A percentile compares a stretch with the other conserved stretches of the same genome.
Evolutionary conservation across 192 early-diverging fungal species (phyloP).

Genomic region (Phlyctochytrium arcticum): DNA sequence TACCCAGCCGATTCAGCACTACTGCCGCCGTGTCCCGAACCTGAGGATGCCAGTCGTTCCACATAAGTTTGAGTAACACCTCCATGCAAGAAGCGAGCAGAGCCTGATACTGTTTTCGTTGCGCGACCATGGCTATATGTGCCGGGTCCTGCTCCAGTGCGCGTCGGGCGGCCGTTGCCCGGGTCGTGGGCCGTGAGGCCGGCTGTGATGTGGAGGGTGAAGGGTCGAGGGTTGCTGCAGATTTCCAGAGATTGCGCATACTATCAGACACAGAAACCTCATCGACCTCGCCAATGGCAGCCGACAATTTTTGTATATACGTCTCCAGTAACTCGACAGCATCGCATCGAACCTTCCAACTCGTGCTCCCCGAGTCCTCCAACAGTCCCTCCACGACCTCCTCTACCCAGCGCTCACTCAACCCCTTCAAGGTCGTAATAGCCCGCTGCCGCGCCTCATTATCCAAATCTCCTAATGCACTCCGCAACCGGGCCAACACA

Average conservation of each 20-base stretch:
- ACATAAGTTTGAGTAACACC: conserved; percentile 44
- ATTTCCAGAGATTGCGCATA: background rate
- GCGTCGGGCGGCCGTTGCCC: background rate
- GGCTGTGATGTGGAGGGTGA: background rate
- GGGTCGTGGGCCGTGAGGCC: background rate
- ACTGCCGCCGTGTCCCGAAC: conserved; percentile 37
- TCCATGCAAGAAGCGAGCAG: conserved; percentile 24
- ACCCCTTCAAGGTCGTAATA: conserved; percentile 8
- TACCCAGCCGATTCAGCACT: conserved; percentile 26
- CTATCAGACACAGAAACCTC: background rate
- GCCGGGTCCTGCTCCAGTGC: background rate
- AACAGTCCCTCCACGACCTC: conserved; percentile 31
- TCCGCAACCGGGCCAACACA: conserved; percentile 26
- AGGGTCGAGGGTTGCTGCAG: background rate
- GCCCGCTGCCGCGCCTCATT: conserved; percentile 6
- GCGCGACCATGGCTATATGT: background rate
- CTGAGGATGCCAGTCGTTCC: conserved; percentile 44
- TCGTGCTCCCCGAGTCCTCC: conserved; percentile 24
- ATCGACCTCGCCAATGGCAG: background rate
- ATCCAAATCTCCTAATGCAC: conserved; percentile 37
- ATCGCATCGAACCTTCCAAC: conserved; percentile 45
- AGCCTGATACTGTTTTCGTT: background rate
- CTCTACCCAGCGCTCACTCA: conserved; percentile 24
- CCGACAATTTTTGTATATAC: conserved; percentile 33
- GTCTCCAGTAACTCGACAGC: conserved; percentile 31